Evolutionary conservation across 805 yeast genomes (phyloP), one percentile per base, ranked within the genome.

Genomic region (Yamadazyma tumulicola): DNA sequence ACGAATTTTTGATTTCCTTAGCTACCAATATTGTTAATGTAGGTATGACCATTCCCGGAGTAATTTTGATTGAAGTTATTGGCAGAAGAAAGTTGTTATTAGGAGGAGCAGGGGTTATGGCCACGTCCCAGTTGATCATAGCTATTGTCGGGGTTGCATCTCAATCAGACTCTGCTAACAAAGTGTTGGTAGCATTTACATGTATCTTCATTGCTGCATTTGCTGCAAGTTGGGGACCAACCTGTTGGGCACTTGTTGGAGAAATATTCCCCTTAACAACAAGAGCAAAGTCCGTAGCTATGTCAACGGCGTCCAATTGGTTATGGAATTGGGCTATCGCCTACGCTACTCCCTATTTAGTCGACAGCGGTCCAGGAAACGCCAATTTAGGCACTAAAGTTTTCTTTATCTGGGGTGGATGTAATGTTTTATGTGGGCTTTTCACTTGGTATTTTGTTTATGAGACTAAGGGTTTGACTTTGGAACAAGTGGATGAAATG

Each of bases 31-130:
- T 62, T 42, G 69, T 63, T 42, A 62, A 63, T 38, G 64, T 62
- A 35, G 64, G 64, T 41, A 49, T 56, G 43, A 63, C 69, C 29
- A 37, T 62, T 26, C 67, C 67, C 18, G 67, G 67, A 51, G 57
- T 63, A 30, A 18, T 52, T 16, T 49, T 57, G 43, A 43, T 49
- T 35, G 57, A 52, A 32, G 29, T 45, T n/a, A 32, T 75, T 47
- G 93, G 93, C 48, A 77, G 91, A 58, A 74, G 87, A 58, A 62
- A 72, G 35, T 59, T 78, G 24, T 62, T 82, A 57, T 52, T 81
- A 38, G 55, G 59, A 39, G 91, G 89, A 45, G 77, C 85, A 26
- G 60, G 68, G 20, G 73, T 78, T 41, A 81, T 80, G 85, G 64
- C 74, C 46, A 49, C 67, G 20, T 79, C 82, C 44, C 81, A 71